Evolutionary conservation across 140 eudicot genomes (phyloP), one percentile per base, ranked within the genome.

Genomic region (Stevia rebaudiana): DNA sequence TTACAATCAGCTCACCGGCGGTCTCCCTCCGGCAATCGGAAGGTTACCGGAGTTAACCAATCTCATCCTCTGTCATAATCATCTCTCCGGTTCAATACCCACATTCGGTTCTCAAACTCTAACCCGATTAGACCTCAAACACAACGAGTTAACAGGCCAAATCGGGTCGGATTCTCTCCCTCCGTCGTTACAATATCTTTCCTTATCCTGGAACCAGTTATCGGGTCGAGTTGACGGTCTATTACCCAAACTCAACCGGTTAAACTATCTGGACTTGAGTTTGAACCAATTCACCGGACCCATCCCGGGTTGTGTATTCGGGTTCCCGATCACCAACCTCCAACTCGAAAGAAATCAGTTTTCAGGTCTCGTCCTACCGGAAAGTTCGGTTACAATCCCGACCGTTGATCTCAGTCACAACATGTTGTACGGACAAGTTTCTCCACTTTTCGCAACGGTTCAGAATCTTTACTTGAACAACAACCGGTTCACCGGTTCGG

Each of bases 331-430:
- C 65, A 67, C 79, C 5, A 88, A 81, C 71, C 94, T 92, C 8
- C 96, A 88, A 23, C 72, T 92, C 7, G 95, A 92, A 19, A 40
- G 98, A 23, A 92, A 92, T 52, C 71, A 53, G 47, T 92, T 92
- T 41, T 50, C 71, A 23, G 96, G 98, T 0, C 79, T 82, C 70
- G 90, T 92, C 13, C 70, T 24, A 24, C 98, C 95, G 15, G 49
- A 17, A 3, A 44, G 67, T 3, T 68, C 82, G 6, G 98, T 92
- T 9, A 13, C 72, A 2, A 92, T 92, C 12, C 76, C 69, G 7
- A 88, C 94, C 39, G 94, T 92, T 30, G 98, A 92, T 68, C 74
- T 92, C 12, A 92, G 98, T 50, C 86, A 66, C 67, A 92, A 92
- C 79, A 73, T 82, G 74, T 12, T 92, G 35, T 81, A 81, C 12